Conservation (phyloP, 1,284 basidiomycete species). For the Cryptococcus amylolentus region DNA sequence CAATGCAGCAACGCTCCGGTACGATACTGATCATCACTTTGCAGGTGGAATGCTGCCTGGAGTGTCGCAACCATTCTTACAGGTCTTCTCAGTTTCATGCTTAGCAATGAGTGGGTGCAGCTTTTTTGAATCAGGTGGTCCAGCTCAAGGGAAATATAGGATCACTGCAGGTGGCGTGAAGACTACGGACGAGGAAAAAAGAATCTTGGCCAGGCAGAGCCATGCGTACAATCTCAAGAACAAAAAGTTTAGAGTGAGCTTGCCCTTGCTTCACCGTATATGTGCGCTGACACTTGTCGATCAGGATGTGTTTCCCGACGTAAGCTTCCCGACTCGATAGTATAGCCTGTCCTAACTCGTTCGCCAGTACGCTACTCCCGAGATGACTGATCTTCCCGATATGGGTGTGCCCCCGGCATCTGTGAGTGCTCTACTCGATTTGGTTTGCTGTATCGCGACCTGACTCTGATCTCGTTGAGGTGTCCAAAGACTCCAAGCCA, state of each 20-base stretch:
- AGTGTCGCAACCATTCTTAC: constrained; percentile 65
- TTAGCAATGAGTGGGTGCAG: constrained; percentile 69
- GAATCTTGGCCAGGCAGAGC: constrained; percentile 68
- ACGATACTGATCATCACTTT: background rate
- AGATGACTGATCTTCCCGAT: constrained; percentile 71
- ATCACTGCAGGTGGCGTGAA: constrained; percentile 91
- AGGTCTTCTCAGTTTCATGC: constrained; percentile 93
- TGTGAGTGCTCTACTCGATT: constrained; percentile 13
- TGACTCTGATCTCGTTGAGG: constrained; percentile 11
- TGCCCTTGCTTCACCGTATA: background rate
- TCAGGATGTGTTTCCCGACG: constrained; percentile 74
- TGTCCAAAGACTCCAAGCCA: constrained; percentile 11
- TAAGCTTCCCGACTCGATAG: constrained; percentile 50
- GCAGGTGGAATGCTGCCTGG: constrained; percentile 50
- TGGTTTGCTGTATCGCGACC: background rate
- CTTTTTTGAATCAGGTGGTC: background rate
- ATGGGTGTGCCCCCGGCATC: constrained; percentile 59
- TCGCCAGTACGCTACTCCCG: constrained; percentile 63
- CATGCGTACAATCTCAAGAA: constrained; percentile 80
- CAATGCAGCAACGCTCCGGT: background rate
- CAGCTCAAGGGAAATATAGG: constrained; percentile 14
- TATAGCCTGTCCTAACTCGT: background rate
- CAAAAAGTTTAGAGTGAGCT: constrained; percentile 62
- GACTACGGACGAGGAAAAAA: constrained; percentile 75
- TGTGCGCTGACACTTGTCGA: too few species aligned